phyloP scores from a whole-genome alignment of 108 stramenopile species.

The Cyclotella baltica region DNA sequence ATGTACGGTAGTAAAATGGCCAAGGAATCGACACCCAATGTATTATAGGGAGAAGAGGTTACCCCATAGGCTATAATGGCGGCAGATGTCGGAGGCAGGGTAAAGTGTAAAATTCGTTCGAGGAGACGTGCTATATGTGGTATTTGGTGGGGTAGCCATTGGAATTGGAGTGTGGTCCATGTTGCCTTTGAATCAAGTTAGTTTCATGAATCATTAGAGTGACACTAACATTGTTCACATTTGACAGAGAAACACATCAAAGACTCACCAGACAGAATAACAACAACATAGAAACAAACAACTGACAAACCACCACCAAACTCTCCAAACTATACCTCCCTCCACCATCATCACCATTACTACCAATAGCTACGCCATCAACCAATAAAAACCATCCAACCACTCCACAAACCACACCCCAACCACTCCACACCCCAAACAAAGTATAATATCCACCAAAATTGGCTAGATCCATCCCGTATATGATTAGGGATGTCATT shows the following conservation, averaged over 20 bases:
- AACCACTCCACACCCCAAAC: conserved; percentile 60
- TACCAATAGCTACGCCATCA: conserved; percentile 4
- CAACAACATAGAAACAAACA: conserved; percentile 20
- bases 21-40: conserved; percentile 58
- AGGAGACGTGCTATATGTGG: conserved; percentile 48
- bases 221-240: neutral
- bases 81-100: conserved; percentile 58
- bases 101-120: conserved; percentile 64
- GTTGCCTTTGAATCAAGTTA: conserved; percentile 35
- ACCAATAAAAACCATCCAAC: conserved; percentile 50
- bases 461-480: conserved; percentile 75
- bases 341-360: neutral
- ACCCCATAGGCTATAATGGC: conserved; percentile 53
- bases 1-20: conserved; percentile 58
- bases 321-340: neutral
- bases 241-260: neutral
- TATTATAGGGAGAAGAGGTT: conserved; percentile 21
- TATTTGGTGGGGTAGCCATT: conserved; percentile 59
- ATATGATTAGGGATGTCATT: conserved; percentile 53
- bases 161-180: conserved; percentile 69
- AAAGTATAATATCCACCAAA: conserved; percentile 50
- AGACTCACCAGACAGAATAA: conserved; percentile 31
- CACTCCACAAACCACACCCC: conserved; percentile 50
- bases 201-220: conserved; percentile 13
- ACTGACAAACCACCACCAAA: conserved; percentile 11